Evolutionary conservation across 805 yeast species (phyloP).

Genomic region (Ogataea naganishii): DNA sequence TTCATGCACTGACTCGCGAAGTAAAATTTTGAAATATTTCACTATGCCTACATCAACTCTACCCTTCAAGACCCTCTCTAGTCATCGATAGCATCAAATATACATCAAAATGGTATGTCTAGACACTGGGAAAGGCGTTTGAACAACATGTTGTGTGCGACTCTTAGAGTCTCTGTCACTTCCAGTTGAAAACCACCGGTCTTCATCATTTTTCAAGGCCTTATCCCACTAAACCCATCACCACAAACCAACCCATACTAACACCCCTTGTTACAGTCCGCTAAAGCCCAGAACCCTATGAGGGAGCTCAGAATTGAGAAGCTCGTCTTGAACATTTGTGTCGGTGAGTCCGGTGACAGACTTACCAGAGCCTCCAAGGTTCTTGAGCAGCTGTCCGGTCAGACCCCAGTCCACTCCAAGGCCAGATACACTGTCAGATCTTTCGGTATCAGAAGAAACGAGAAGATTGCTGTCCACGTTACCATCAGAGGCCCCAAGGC

Average conservation of each 20-base stretch:
- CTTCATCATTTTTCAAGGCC: too few species aligned
- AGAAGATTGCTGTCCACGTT: conserved; percentile 98
- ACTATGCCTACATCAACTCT: too few species aligned
- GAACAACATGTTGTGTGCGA: too few species aligned
- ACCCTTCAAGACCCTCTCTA: too few species aligned
- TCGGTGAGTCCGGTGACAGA: conserved; percentile 99
- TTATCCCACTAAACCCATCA: too few species aligned
- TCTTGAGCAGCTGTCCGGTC: conserved; percentile 99
- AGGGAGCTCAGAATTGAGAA: conserved; percentile 98
- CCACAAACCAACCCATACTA: neutral
- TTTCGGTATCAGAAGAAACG: conserved; percentile 99
- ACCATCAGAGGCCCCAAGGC: conserved; percentile 99
- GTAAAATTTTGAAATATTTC: too few species aligned
- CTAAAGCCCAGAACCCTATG: conserved; percentile 84
- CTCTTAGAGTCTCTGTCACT: too few species aligned
- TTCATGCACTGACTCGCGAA: too few species aligned
- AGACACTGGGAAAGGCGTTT: too few species aligned
- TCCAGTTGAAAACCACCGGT: too few species aligned
- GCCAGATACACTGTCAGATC: conserved; percentile 99
- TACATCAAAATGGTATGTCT: too few species aligned
- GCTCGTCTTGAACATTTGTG: conserved; percentile 99
- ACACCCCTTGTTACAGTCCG: conserved; percentile 24
- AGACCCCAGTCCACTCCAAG: conserved; percentile 99
- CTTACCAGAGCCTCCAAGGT: conserved; percentile 99
- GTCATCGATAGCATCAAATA: too few species aligned